These are phyloP conservation scores for Monilinia vaccinii-corymbosi DNA, from an alignment of 2,329 filamentous ascomycete genomes.

Conservation along the genomic window DNA sequence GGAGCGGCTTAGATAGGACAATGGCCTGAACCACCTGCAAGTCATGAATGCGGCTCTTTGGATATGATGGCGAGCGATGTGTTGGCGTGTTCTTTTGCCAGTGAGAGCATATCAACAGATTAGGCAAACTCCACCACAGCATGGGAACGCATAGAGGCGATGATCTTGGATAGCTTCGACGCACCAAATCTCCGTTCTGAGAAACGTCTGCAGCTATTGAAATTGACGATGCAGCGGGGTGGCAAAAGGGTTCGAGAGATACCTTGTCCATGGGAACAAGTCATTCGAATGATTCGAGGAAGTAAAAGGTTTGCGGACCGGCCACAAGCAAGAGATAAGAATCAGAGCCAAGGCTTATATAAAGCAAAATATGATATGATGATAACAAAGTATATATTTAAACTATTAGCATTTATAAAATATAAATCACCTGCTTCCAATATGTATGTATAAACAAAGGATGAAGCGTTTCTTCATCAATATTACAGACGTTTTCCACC, in stretches of 20 bases:
- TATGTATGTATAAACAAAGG: too few species aligned
- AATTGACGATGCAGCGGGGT: conserved; percentile 28
- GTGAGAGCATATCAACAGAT: conserved; percentile 60
- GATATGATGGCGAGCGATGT: conserved; percentile 59
- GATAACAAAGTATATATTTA: too few species aligned
- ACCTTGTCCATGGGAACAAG: conserved; percentile 13
- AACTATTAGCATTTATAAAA: too few species aligned
- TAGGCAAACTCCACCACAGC: conserved; percentile 52
- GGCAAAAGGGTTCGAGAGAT: conserved; percentile 24
- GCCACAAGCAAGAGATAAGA: too few species aligned
- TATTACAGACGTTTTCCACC: conserved; percentile 5
- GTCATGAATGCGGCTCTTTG: conserved; percentile 51
- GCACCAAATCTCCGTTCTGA: conserved; percentile 27
- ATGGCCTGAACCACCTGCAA: conserved; percentile 30
- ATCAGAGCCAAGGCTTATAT: conserved; percentile 3
- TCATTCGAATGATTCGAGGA: neutral
- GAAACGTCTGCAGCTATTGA: conserved; percentile 27
- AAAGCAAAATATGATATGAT: too few species aligned
- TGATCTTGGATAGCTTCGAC: conserved; percentile 28
- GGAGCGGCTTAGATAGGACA: conserved; percentile 32
- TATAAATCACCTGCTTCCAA: too few species aligned
- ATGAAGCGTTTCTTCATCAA: conserved; percentile 8
- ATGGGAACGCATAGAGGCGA: conserved; percentile 31
- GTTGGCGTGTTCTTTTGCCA: conserved; percentile 82
- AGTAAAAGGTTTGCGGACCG: too few species aligned